phyloP scores from a whole-genome alignment of 2,329 filamentous ascomycete genomes.

The Zopfia rhizophila region DNA sequence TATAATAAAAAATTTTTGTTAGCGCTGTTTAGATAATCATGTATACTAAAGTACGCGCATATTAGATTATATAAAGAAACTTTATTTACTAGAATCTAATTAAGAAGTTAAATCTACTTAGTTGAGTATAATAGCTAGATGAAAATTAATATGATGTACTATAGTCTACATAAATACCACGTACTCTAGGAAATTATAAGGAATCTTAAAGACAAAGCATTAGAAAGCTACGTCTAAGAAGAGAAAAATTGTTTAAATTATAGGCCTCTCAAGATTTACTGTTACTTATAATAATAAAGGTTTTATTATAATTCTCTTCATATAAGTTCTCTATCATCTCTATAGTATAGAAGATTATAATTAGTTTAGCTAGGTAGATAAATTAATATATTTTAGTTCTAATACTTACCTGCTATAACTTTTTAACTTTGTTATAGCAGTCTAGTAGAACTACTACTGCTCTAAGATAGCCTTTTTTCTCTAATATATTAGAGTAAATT shows the following conservation, averaged over 20 bases:
- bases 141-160: slow-evolving; percentile 4
- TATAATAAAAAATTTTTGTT: neutral
- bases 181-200: slow-evolving; percentile 4
- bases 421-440: too few relatives aligned
- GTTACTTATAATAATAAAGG: neutral
- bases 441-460: too few relatives aligned
- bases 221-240: slow-evolving; percentile 8
- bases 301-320: neutral
- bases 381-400: too few relatives aligned
- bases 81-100: slow-evolving; percentile 2
- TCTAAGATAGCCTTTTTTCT: too few relatives aligned
- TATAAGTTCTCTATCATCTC: neutral
- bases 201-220: slow-evolving; percentile 9
- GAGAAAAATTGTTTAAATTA: slow-evolving; percentile 4
- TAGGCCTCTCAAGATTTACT: neutral
- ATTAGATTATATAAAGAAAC: slow-evolving; percentile 5
- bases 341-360: neutral
- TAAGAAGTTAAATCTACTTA: slow-evolving; percentile 2
- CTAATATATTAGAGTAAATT: too few relatives aligned
- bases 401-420: too few relatives aligned
- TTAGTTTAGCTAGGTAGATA: neutral
- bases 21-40: neutral
- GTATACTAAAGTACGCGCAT: slow-evolving; percentile 5
- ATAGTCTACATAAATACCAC: slow-evolving; percentile 3
- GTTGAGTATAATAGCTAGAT: slow-evolving; percentile 4